Evolutionary conservation across 345 rosid genomes (phyloP), one percentile per base, ranked within the genome.

Genomic region (Rhizophora apiculata): DNA sequence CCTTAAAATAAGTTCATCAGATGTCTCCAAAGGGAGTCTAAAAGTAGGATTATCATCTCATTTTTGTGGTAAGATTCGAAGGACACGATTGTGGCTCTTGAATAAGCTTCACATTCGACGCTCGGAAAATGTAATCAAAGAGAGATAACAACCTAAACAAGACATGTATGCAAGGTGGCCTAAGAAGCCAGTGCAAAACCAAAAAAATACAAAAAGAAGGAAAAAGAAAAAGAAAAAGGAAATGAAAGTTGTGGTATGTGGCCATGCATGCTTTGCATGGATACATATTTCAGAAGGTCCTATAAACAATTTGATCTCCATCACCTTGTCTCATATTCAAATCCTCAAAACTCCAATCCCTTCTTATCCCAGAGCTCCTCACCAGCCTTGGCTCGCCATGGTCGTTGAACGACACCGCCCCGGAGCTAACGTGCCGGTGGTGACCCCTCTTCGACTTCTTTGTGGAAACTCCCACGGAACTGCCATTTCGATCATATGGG

Each of bases 301-400:
- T 36, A 7, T 21, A 13, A 21, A n/a, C 10, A 54, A 27, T 63
- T 36, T 5, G 22, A 57, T 34, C 31, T 34, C 21, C 43, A 6
- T 37, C 30, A 24, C 68, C 73, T 4, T 0, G 10, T 63, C 66
- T 68, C 77, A 43, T 43, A 3, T 5, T 62, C 76, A 91, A 80
- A 79, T 91, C 87, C 80, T 94, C 95, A 67, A 94, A 91, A 82
- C 97, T 94, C 98, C 97, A 94, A 74, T 94, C 94, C 71, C 98
- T 88, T 79, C 97, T 87, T 76, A 91, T 82, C 46, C 97, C 98
- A 65, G 84, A 73, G 75, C 97, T 94, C 75, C 97, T 81, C 16
- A 83, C 76, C 85, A 94, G 70, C 84, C 53, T 94, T 1, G 96
- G 97, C 69, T 75, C 85, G 6, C 59, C 84, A 8, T 22, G 48